Evolutionary conservation across 169 alveolate genomes (phyloP), one percentile per base, ranked within the genome.

Genomic region (Prorocentrum cordatum): DNA sequence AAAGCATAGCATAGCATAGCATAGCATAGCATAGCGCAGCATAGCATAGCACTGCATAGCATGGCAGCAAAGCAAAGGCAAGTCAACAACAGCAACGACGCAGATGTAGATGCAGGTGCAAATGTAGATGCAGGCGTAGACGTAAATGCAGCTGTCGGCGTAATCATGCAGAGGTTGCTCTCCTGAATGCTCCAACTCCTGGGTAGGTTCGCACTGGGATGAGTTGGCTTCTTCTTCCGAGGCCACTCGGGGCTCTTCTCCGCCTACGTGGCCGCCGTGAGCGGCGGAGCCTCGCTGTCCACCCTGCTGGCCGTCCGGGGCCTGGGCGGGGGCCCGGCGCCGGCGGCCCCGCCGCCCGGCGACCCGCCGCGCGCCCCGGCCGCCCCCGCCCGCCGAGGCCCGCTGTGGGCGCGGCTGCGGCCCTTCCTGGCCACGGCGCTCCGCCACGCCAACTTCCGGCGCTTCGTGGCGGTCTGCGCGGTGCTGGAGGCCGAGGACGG

Each of bases 401-500:
- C 50, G 6, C 27, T 66, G 20, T 66, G 75, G 75, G 31, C 27
- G 39, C 75, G 82, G 64, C 36, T 70, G 35, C 82, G 39, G 62
- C 82, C 36, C 14, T 70, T 70, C 39, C 16, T 72, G 70, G 33
- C 18, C 27, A 31, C 35, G 58, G 91, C 50, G 39, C 36, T 14
- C 24, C 35, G 35, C 27, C 91, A 82, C 29, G 54, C 38, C 29
- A 82, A 82, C 38, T 82, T 82, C 80, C 42, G 80, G 91, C 80
- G 80, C 80, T 82, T 45, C 9, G 91, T 54, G 29, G 50, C 64
- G 2, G 24, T 82, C n/a, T 45, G 72, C 3, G 91, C 91, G 0
- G 91, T 80, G 5, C 71, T 82, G 38, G 91, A 82, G 62, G 77
- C 91, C 6, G 91, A 82, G 59, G 80, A 35, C n/a, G n/a, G n/a